phyloP scores from a whole-genome alignment of 2,329 filamentous ascomycete species.

The Plectosphaerella sp. region DNA sequence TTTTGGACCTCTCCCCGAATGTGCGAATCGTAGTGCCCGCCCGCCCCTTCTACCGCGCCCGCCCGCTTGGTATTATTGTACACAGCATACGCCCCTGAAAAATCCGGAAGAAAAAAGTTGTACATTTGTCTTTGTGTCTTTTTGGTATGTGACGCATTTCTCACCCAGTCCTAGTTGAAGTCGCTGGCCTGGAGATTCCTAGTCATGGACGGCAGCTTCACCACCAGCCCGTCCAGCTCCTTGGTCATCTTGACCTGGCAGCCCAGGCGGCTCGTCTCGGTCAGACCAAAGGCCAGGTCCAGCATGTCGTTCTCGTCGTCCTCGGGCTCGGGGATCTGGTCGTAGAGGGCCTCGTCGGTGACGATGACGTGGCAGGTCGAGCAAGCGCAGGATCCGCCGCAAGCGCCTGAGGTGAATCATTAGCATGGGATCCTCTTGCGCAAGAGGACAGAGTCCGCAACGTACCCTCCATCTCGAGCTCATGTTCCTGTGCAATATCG shows the following conservation, averaged over 20 bases:
- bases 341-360: slow-evolving; percentile 65
- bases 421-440: background rate
- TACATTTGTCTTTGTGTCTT: background rate
- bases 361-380: slow-evolving; percentile 92
- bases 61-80: slow-evolving; percentile 7
- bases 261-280: slow-evolving; percentile 77
- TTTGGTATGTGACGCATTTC: background rate
- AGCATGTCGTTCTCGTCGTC: slow-evolving; percentile 89
- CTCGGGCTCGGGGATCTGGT: slow-evolving; percentile 72
- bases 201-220: slow-evolving; percentile 88
- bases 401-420: slow-evolving; percentile 56
- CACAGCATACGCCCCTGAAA: slow-evolving; percentile 3
- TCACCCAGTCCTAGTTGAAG: slow-evolving; percentile 48
- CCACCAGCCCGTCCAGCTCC: slow-evolving; percentile 80
- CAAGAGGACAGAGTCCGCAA: slow-evolving; percentile 4
- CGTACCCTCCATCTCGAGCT: slow-evolving; percentile 91
- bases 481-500: slow-evolving; percentile 90
- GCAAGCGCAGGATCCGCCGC: slow-evolving; percentile 89
- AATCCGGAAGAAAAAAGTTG: background rate
- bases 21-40: background rate
- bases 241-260: slow-evolving; percentile 92
- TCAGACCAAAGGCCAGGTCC: slow-evolving; percentile 84
- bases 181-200: slow-evolving; percentile 94
- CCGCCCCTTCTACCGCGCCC: background rate
- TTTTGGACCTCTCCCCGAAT: no score